Evolutionary conservation across 148 eudicot species (phyloP).

Genomic region (Amaranthus palmeri): DNA sequence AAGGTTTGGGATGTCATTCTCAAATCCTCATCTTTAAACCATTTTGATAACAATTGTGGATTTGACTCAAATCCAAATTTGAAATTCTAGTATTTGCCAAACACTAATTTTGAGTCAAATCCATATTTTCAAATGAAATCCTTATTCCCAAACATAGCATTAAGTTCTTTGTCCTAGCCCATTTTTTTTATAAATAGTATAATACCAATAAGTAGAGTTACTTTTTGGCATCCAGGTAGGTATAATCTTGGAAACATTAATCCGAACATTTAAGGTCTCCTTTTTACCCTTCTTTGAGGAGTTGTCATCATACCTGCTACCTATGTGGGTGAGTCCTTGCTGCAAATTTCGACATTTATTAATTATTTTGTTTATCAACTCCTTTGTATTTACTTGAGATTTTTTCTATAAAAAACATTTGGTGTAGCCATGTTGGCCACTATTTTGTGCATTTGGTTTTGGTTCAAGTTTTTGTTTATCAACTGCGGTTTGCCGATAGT

Average conservation of each 20-base stretch:
- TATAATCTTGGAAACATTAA: slow-evolving; percentile 79
- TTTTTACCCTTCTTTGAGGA: slow-evolving; percentile 96
- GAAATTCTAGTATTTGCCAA: too few relatives aligned
- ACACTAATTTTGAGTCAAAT: too few relatives aligned
- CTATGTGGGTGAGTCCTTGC: slow-evolving; percentile 83
- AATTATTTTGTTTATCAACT: background rate
- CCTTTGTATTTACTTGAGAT: background rate
- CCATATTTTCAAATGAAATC: too few relatives aligned
- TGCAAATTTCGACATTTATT: too few relatives aligned
- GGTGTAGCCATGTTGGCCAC: background rate
- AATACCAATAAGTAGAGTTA: background rate
- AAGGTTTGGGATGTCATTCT: too few relatives aligned
- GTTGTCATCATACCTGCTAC: slow-evolving; percentile 73
- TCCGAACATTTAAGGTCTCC: slow-evolving; percentile 81
- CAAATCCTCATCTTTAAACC: too few relatives aligned
- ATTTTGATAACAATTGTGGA: too few relatives aligned
- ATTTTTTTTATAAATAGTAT: background rate
- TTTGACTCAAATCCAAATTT: too few relatives aligned
- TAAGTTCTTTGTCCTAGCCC: background rate
- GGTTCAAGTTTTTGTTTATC: too few relatives aligned
- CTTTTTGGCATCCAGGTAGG: slow-evolving; percentile 56
- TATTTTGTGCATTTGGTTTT: background rate
- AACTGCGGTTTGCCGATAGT: too few relatives aligned
- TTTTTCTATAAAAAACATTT: background rate
- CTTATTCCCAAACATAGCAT: too few relatives aligned